These are phyloP conservation scores for Whalleya microplaca DNA, from an alignment of 2,329 filamentous ascomycete genomes.

Conservation along the genomic window DNA sequence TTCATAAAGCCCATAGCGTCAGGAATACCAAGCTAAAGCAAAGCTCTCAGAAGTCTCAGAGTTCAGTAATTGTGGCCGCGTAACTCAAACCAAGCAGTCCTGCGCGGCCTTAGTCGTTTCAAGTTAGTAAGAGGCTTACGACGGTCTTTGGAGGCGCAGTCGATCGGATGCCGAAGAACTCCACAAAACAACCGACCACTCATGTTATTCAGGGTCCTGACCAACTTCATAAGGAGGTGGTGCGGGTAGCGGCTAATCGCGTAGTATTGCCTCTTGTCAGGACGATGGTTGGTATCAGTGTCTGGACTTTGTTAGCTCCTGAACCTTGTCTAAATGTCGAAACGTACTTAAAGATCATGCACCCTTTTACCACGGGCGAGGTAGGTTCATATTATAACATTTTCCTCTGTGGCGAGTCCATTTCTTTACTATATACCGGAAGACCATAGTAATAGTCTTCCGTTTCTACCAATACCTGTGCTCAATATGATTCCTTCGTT, in stretches of 20 bases:
- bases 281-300: neutral
- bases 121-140: slow-evolving; percentile 22
- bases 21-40: neutral
- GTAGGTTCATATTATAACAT: slow-evolving; percentile 12
- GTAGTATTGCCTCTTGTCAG: neutral
- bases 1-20: neutral
- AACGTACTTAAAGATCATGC: slow-evolving; percentile 15
- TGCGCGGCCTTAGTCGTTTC: slow-evolving; percentile 21
- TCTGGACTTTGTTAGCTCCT: neutral
- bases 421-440: slow-evolving; percentile 7
- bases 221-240: neutral
- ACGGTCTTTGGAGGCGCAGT: slow-evolving; percentile 24
- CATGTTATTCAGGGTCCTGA: neutral
- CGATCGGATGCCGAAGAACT: slow-evolving; percentile 15
- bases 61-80: neutral
- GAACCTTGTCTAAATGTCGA: slow-evolving; percentile 12
- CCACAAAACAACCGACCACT: slow-evolving; percentile 10
- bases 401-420: slow-evolving; percentile 9
- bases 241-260: neutral
- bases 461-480: neutral
- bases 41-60: neutral
- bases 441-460: slow-evolving; percentile 7
- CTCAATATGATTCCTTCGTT: slow-evolving; percentile 34
- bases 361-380: slow-evolving; percentile 4
- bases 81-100: slow-evolving; percentile 14